A percentile compares a stretch with the other conserved stretches of the same genome.
phyloP scores from a whole-genome alignment of 2,329 filamentous ascomycete species.

The Colletotrichum salicis region DNA sequence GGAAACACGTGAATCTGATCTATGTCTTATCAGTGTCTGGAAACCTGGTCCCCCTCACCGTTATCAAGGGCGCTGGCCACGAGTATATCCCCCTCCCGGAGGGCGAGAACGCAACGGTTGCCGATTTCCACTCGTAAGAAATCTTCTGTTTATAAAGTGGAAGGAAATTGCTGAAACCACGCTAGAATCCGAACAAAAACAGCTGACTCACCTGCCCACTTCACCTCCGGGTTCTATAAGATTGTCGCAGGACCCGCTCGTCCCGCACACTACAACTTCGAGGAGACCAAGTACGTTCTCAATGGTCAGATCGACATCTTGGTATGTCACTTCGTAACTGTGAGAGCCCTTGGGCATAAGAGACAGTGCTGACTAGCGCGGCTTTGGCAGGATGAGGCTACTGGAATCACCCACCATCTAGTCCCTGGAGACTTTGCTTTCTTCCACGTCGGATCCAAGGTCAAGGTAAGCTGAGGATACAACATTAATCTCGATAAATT shows the following conservation, averaged over 20 bases:
- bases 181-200: constrained; percentile 22
- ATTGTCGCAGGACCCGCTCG: constrained; percentile 27
- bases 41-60: constrained; percentile 28
- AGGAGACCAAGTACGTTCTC: constrained; percentile 45
- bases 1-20: no score
- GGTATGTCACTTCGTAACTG: neutral
- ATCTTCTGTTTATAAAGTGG: no score
- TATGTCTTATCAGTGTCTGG: constrained; percentile 29
- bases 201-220: constrained; percentile 3
- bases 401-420: constrained; percentile 5
- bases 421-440: constrained; percentile 18
- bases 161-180: neutral
- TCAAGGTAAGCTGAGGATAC: neutral
- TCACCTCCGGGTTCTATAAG: constrained; percentile 30
- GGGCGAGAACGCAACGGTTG: constrained; percentile 31
- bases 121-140: constrained; percentile 32
- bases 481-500: neutral
- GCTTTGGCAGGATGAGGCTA: constrained; percentile 5
- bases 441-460: constrained; percentile 16
- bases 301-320: constrained; percentile 25
- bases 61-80: constrained; percentile 32
- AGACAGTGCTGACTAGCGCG: neutral
- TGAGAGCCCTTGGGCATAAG: no score
- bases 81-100: constrained; percentile 31
- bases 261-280: constrained; percentile 35